A percentile compares a stretch with the other conserved stretches of the same genome.
Evolutionary conservation across 1,284 basidiomycete genomes (phyloP).

Genomic region (Boletus mariae): DNA sequence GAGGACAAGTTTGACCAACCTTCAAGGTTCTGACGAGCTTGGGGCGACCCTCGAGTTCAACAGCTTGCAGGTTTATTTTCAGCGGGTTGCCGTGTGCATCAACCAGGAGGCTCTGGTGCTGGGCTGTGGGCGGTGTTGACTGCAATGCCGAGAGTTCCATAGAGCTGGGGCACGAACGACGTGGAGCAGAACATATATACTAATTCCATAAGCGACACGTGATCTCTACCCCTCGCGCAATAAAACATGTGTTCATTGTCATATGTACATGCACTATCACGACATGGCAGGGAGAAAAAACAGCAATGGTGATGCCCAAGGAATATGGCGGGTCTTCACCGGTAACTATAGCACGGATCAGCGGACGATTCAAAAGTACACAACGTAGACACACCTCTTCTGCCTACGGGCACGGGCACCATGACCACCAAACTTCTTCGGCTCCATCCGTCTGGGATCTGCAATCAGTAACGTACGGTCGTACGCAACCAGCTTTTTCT

Average conservation of each 20-base stretch:
- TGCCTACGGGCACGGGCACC: slow-evolving; percentile 96
- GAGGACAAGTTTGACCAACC: slow-evolving; percentile 32
- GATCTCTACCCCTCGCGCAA: neutral
- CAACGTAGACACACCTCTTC: slow-evolving; percentile 65
- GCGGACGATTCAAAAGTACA: slow-evolving; percentile 1
- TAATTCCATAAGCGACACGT: neutral
- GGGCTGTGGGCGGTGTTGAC: slow-evolving; percentile 14
- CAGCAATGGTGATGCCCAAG: slow-evolving; percentile 39
- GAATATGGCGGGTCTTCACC: slow-evolving; percentile 51
- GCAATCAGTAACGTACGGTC: slow-evolving; percentile 95
- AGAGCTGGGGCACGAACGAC: neutral
- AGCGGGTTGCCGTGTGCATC: slow-evolving; percentile 25
- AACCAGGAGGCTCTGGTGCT: slow-evolving; percentile 25
- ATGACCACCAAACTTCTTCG: slow-evolving; percentile 98
- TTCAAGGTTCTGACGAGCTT: slow-evolving; percentile 50
- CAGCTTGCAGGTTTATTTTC: slow-evolving; percentile 50
- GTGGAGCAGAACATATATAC: neutral
- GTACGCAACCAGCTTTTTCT: slow-evolving; percentile 94
- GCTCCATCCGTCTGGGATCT: slow-evolving; percentile 98
- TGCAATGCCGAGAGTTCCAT: slow-evolving; percentile 24
- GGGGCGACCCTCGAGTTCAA: slow-evolving; percentile 45
- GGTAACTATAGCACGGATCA: slow-evolving; percentile 63
- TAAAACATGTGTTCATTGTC: slow-evolving; percentile 10
- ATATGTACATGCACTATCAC: slow-evolving; percentile 40
- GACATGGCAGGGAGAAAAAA: slow-evolving; percentile 40